Evolutionary conservation across 2,329 filamentous ascomycete genomes (phyloP).

Genomic region (Phialophora tarda): DNA sequence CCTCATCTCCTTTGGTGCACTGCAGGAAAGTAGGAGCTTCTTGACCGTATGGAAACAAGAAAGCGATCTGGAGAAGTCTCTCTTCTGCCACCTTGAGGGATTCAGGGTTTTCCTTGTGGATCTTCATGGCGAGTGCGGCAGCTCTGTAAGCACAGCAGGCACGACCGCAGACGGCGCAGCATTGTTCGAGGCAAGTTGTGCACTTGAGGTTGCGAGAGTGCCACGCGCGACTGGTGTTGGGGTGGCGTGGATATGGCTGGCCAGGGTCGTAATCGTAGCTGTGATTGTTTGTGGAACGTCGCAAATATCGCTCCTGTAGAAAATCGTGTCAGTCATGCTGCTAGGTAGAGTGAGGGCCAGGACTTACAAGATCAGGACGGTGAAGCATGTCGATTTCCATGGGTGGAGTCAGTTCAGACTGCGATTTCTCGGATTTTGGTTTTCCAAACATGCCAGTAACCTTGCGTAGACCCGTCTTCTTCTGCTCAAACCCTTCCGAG

Average conservation of each 20-base stretch:
- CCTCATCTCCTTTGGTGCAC: slow-evolving; percentile 41
- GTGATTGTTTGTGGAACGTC: slow-evolving; percentile 30
- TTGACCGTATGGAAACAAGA: slow-evolving; percentile 39
- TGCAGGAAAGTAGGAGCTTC: slow-evolving; percentile 45
- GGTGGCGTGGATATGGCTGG: slow-evolving; percentile 38
- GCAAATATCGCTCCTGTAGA: slow-evolving; percentile 35
- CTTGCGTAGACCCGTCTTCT: slow-evolving; percentile 36
- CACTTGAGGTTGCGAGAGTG: slow-evolving; percentile 45
- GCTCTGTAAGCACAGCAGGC: slow-evolving; percentile 45
- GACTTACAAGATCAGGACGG: slow-evolving; percentile 34
- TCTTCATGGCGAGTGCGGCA: slow-evolving; percentile 30
- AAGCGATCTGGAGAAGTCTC: slow-evolving; percentile 39
- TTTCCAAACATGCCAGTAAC: slow-evolving; percentile 36
- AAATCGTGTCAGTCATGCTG: not conserved
- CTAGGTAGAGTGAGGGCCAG: not conserved
- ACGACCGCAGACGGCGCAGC: slow-evolving; percentile 42
- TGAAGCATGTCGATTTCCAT: slow-evolving; percentile 19
- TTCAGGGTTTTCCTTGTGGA: slow-evolving; percentile 29
- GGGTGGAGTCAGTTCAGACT: slow-evolving; percentile 13
- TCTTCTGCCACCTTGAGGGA: slow-evolving; percentile 32
- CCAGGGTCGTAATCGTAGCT: slow-evolving; percentile 34
- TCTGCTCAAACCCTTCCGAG: slow-evolving; percentile 23
- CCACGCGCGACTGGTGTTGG: slow-evolving; percentile 41
- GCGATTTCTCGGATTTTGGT: slow-evolving; percentile 27
- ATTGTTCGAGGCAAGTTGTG: slow-evolving; percentile 39